Evolutionary conservation across 1,284 basidiomycete genomes (phyloP).

Genomic region (Malassezia psittaci): DNA sequence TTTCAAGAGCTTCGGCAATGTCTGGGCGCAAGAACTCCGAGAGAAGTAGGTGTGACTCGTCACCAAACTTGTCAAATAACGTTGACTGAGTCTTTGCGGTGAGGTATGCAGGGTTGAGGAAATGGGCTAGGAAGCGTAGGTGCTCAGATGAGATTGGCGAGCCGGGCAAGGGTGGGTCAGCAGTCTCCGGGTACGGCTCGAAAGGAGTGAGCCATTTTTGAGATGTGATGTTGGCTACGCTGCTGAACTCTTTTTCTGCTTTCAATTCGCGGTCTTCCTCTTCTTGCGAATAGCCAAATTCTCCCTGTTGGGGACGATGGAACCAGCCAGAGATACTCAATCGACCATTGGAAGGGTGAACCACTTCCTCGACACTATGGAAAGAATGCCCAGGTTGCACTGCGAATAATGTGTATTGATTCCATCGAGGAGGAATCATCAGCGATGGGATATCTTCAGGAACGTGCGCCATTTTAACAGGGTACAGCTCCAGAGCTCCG

Average conservation of each 20-base stretch:
- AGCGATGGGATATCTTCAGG: constrained; percentile 34
- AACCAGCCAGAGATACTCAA: constrained; percentile 87
- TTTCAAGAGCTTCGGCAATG: constrained; percentile 32
- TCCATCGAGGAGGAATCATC: constrained; percentile 58
- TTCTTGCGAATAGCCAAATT: constrained; percentile 65
- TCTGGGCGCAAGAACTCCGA: constrained; percentile 41
- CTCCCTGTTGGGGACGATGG: constrained; percentile 79
- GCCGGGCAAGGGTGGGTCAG: constrained; percentile 30
- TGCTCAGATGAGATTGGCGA: constrained; percentile 32
- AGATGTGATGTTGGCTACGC: constrained; percentile 54
- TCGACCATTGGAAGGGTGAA: constrained; percentile 30
- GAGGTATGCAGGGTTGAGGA: constrained; percentile 83
- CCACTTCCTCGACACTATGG: constrained; percentile 91
- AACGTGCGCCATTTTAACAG: constrained; percentile 48
- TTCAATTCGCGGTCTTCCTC: constrained; percentile 52
- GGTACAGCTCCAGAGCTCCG: constrained; percentile 91
- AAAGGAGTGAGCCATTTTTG: constrained; percentile 58
- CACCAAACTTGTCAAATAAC: constrained; percentile 70
- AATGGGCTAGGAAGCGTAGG: constrained; percentile 51
- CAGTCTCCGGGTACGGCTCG: constrained; percentile 49
- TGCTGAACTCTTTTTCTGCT: constrained; percentile 35
- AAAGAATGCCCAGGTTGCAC: constrained; percentile 74
- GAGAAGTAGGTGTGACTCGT: constrained; percentile 72
- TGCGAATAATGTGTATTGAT: constrained; percentile 94
- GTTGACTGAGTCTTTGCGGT: constrained; percentile 68